Conservation (phyloP, 2,329 filamentous ascomycete species). For the Botrytis elliptica region DNA sequence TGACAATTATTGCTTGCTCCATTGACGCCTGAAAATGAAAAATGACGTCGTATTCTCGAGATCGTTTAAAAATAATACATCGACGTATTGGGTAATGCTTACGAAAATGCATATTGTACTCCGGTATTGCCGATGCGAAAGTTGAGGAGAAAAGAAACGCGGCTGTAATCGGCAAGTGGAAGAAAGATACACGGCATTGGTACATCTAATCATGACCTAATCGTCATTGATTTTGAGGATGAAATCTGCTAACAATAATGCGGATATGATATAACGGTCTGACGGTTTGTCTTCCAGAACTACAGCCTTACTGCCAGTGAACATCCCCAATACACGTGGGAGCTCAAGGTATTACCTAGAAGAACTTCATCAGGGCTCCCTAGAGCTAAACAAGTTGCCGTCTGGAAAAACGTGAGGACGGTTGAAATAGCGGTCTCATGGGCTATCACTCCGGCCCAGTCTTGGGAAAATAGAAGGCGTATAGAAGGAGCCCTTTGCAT, state of each 20-base stretch:
- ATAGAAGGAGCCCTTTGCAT: conserved; percentile 4
- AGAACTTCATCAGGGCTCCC: conserved; percentile 12
- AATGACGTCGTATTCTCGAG: conserved; percentile 11
- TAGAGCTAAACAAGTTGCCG: conserved; percentile 5
- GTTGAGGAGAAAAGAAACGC: background rate
- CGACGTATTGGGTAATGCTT: conserved; percentile 11
- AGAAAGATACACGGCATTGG: background rate
- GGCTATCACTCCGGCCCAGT: background rate
- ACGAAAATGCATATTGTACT: conserved; percentile 2
- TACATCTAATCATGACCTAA: background rate
- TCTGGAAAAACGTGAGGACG: conserved; percentile 5
- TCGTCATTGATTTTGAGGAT: background rate
- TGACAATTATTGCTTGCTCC: background rate
- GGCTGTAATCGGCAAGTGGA: background rate
- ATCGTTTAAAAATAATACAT: background rate
- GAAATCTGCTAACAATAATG: conserved; percentile 8
- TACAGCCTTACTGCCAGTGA: background rate
- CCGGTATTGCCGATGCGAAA: background rate
- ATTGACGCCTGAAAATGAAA: conserved; percentile 1
- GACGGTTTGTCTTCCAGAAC: background rate
- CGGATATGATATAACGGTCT: conserved; percentile 9
- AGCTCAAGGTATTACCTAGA: conserved; percentile 18
- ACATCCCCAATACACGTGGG: conserved; percentile 11
- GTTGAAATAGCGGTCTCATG: background rate
- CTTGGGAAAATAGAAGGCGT: conserved; percentile 1